Percentiles rank a stretch among this genome's conserved stretches.
phyloP scores from a whole-genome alignment of 192 early-diverging fungal species.

The Umbelopsis ramanniana region DNA sequence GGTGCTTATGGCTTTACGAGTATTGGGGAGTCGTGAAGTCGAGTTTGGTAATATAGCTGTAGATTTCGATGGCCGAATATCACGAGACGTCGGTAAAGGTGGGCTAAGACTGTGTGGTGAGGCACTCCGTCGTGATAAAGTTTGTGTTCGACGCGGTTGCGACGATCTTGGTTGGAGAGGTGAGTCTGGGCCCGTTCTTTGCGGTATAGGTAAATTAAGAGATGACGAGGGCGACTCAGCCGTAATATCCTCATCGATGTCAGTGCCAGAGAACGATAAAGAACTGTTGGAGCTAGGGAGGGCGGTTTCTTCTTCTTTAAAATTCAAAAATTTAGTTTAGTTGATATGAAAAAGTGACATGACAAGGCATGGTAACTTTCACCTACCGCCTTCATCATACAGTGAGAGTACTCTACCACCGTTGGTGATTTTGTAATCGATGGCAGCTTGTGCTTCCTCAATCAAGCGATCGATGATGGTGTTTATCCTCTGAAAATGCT shows the following conservation, averaged over 20 bases:
- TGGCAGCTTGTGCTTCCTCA: slow-evolving; percentile 33
- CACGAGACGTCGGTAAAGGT: background rate
- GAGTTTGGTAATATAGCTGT: slow-evolving; percentile 11
- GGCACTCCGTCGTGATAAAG: background rate
- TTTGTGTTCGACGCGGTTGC: background rate
- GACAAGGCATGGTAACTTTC: background rate
- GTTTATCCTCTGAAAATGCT: slow-evolving; percentile 32
- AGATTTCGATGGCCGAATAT: slow-evolving; percentile 1
- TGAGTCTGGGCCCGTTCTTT: background rate
- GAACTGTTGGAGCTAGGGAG: background rate
- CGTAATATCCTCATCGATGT: background rate
- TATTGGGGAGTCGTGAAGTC: background rate
- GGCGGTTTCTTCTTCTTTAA: background rate
- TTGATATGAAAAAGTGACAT: background rate
- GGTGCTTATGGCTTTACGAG: slow-evolving; percentile 1
- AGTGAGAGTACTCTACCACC: slow-evolving; percentile 34
- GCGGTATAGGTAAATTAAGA: background rate
- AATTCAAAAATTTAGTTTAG: background rate
- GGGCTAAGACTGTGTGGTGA: background rate
- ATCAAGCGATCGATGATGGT: slow-evolving; percentile 36
- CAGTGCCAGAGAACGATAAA: background rate
- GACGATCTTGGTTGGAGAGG: background rate
- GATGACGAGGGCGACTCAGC: background rate
- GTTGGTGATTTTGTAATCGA: slow-evolving; percentile 36
- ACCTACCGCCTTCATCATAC: slow-evolving; percentile 19